These are phyloP conservation scores for Chrysosphaeria jannelii DNA, from an alignment of 2,329 filamentous ascomycete species.

Conservation along the genomic window DNA sequence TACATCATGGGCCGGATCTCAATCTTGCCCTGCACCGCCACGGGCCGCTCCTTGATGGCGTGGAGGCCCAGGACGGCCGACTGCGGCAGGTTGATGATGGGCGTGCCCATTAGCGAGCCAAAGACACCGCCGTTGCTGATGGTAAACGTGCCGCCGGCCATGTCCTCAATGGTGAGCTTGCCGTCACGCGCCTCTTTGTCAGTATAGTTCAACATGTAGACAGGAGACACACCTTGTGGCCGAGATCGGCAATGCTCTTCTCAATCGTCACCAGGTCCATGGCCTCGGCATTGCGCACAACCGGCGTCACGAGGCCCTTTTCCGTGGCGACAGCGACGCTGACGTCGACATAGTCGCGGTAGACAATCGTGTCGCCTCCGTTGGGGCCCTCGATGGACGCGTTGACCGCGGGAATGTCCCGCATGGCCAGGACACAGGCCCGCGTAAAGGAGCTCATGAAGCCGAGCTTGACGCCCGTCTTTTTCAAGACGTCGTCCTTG, in stretches of 20 bases:
- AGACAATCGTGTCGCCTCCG: slow-evolving; percentile 90
- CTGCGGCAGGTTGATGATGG: slow-evolving; percentile 93
- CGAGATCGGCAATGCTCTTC: slow-evolving; percentile 71
- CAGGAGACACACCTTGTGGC: slow-evolving; percentile 45
- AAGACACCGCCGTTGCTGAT: slow-evolving; percentile 96
- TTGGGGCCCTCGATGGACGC: slow-evolving; percentile 90
- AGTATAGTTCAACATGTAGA: too few species aligned
- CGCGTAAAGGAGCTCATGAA: slow-evolving; percentile 97
- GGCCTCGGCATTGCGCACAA: slow-evolving; percentile 75
- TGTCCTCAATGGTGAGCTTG: slow-evolving; percentile 95
- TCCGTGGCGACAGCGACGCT: slow-evolving; percentile 92
- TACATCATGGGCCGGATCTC: slow-evolving; percentile 99
- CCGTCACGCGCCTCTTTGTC: slow-evolving; percentile 49
- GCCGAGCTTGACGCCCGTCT: slow-evolving; percentile 89
- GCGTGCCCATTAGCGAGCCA: slow-evolving; percentile 87
- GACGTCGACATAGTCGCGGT: slow-evolving; percentile 93
- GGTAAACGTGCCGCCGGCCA: slow-evolving; percentile 94
- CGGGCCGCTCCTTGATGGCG: slow-evolving; percentile 81
- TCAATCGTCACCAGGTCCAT: slow-evolving; percentile 78
- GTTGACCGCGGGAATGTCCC: slow-evolving; percentile 79
- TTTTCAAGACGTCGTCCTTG: slow-evolving; percentile 90
- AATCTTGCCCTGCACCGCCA: slow-evolving; percentile 75
- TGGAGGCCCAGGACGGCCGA: slow-evolving; percentile 78
- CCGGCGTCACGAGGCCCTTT: slow-evolving; percentile 87
- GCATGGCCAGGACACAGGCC: slow-evolving; percentile 73